A percentile compares a stretch with the other conserved stretches of the same genome.
phyloP scores from a whole-genome alignment of 257 asterid species.

The Solanum bulbocastanum region DNA sequence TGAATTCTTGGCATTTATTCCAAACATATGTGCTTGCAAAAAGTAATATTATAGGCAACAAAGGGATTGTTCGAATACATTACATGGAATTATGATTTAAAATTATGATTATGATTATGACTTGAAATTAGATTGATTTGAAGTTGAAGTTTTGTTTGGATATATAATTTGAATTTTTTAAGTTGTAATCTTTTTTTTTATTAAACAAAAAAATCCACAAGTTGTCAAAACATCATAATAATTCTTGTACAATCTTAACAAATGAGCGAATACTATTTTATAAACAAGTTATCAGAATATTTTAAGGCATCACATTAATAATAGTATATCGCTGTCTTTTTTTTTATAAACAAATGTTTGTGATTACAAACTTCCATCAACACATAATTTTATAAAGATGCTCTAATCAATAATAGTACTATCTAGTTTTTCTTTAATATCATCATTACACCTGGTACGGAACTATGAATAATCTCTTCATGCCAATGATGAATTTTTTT shows the following conservation, averaged over 20 bases:
- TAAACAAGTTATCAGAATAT: background rate
- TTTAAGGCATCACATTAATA: background rate
- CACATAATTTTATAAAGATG: too few species aligned
- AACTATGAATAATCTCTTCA: background rate
- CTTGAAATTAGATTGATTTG: too few species aligned
- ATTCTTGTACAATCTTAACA: background rate
- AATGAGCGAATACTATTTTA: background rate
- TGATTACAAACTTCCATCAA: background rate
- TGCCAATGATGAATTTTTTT: background rate
- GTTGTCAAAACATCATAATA: background rate
- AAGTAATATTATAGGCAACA: background rate
- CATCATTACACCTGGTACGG: background rate
- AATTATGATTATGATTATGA: too few species aligned
- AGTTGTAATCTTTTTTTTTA: too few species aligned
- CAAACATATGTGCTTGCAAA: background rate
- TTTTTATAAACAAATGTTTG: too few species aligned
- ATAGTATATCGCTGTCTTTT: too few species aligned
- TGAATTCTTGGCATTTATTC: background rate
- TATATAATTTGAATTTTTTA: too few species aligned
- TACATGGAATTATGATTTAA: too few species aligned
- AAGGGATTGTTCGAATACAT: background rate
- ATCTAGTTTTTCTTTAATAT: background rate
- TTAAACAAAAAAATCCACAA: background rate
- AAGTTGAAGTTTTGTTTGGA: accelerated
- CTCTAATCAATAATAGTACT: background rate